These are phyloP conservation scores for Coemansia sp. DNA, from an alignment of 192 early-diverging fungal species.

Conservation along the genomic window DNA sequence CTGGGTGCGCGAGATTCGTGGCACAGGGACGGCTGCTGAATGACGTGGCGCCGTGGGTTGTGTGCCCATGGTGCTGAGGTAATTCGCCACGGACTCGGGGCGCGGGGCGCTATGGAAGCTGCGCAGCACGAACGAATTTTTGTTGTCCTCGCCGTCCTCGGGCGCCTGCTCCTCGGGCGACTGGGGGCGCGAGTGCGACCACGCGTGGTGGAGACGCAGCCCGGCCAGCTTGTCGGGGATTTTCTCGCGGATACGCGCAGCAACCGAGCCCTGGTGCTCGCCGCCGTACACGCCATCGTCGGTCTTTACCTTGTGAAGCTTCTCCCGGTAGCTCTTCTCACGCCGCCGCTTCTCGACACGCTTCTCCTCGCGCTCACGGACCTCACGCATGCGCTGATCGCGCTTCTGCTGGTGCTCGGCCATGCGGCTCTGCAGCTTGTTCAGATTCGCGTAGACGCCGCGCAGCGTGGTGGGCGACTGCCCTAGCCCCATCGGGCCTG, in stretches of 20 bases:
- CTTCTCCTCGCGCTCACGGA: constrained; percentile 5
- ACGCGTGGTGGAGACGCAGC: constrained; percentile 6
- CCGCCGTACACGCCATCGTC: constrained; percentile 1
- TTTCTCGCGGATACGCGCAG: constrained; percentile 14
- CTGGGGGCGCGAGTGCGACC: background rate
- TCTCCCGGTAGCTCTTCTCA: constrained; percentile 2
- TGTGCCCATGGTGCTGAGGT: constrained; percentile 7
- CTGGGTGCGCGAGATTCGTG: constrained; percentile 5
- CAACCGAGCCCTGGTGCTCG: constrained; percentile 6
- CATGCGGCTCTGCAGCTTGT: constrained; percentile 45
- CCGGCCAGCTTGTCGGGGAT: constrained; percentile 18
- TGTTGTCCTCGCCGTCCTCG: no score
- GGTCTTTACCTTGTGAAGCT: background rate
- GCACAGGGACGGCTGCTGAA: background rate
- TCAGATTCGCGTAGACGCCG: constrained; percentile 43
- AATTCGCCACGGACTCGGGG: constrained; percentile 23
- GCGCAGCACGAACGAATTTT: constrained; percentile 27
- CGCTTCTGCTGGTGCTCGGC: constrained; percentile 38
- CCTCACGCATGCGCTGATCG: constrained; percentile 32
- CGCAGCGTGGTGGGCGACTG: constrained; percentile 27
- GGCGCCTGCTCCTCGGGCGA: background rate
- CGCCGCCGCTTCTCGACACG: constrained; percentile 14
- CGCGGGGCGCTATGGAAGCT: constrained; percentile 28
- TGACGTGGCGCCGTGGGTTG: background rate
- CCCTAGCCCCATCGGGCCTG: constrained; percentile 4